phyloP scores from a whole-genome alignment of 179 eudicot species.

The Monotropa hypopitys region DNA sequence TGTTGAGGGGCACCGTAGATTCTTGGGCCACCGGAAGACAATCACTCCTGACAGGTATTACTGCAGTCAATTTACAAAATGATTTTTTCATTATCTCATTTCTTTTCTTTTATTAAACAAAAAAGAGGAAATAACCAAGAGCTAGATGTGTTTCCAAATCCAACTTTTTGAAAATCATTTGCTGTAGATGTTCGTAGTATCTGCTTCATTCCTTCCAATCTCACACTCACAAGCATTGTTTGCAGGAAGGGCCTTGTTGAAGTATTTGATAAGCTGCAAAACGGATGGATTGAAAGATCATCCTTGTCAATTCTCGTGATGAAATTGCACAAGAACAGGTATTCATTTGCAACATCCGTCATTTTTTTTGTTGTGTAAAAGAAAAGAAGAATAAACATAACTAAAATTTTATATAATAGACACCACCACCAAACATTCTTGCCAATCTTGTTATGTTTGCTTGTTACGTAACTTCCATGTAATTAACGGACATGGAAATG shows the following conservation, averaged over 20 bases:
- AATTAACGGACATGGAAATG: not conserved
- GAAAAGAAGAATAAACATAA: not conserved
- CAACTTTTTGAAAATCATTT: not conserved
- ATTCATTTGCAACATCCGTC: not conserved
- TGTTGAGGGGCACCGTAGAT: slow-evolving; percentile 90
- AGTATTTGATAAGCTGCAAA: slow-evolving; percentile 58
- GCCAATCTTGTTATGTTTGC: not conserved
- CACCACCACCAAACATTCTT: not conserved
- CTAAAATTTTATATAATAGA: not conserved
- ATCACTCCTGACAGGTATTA: slow-evolving; percentile 79
- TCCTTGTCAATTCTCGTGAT: slow-evolving; percentile 27
- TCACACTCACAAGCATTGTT: not conserved
- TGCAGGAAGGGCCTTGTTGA: slow-evolving; percentile 68
- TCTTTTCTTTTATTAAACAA: not conserved
- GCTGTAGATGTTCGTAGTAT: not conserved
- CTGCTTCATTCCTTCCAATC: not conserved
- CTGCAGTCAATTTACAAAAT: not conserved
- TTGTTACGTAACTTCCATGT: not conserved
- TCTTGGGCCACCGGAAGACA: slow-evolving; percentile 70
- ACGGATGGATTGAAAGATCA: slow-evolving; percentile 34
- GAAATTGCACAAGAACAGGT: slow-evolving; percentile 55
- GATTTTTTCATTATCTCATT: not conserved
- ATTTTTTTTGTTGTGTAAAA: not conserved
- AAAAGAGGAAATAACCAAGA: not conserved
- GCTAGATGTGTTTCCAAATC: not conserved